A percentile compares a stretch with the other conserved stretches of the same genome.
Conservation (phyloP, 805 yeast genomes). For the Candida michaelii region DNA sequence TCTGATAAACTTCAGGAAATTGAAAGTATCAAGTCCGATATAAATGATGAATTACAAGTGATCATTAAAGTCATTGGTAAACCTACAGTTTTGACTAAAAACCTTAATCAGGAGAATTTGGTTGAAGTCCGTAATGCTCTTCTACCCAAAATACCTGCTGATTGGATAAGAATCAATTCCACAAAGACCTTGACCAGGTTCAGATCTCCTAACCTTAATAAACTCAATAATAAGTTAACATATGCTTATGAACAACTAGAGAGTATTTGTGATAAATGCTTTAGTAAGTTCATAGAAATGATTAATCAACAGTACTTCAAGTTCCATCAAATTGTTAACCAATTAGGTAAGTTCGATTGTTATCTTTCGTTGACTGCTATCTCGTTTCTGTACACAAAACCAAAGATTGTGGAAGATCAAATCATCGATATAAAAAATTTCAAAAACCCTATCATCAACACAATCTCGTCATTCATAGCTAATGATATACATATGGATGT, state of each 20-base stretch:
- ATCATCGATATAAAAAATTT: conserved; percentile 54
- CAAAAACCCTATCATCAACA: conserved; percentile 68
- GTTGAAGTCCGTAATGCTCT: conserved; percentile 71
- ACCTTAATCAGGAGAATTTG: conserved; percentile 66
- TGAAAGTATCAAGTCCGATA: conserved; percentile 40
- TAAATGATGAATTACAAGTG: conserved; percentile 52
- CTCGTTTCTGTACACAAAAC: conserved; percentile 43
- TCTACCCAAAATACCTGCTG: conserved; percentile 58
- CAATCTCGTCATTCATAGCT: conserved; percentile 55
- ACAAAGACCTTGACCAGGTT: conserved; percentile 70
- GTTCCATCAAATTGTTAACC: conserved; percentile 41
- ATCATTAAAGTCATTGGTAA: conserved; percentile 50
- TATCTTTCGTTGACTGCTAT: conserved; percentile 54
- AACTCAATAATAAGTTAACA: conserved; percentile 53
- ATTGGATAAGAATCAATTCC: conserved; percentile 77
- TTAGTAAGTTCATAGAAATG: conserved; percentile 35
- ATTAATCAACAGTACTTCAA: conserved; percentile 33
- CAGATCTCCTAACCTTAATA: conserved; percentile 58
- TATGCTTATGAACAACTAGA: conserved; percentile 59
- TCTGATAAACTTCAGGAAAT: conserved; percentile 37
- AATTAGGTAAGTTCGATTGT: conserved; percentile 63
- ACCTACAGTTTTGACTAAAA: conserved; percentile 54
- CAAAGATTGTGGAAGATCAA: conserved; percentile 42
- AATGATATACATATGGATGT: conserved; percentile 57
- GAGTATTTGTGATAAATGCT: conserved; percentile 48